Conservation (phyloP, 345 rosid species). For the Firmiana major region DNA sequence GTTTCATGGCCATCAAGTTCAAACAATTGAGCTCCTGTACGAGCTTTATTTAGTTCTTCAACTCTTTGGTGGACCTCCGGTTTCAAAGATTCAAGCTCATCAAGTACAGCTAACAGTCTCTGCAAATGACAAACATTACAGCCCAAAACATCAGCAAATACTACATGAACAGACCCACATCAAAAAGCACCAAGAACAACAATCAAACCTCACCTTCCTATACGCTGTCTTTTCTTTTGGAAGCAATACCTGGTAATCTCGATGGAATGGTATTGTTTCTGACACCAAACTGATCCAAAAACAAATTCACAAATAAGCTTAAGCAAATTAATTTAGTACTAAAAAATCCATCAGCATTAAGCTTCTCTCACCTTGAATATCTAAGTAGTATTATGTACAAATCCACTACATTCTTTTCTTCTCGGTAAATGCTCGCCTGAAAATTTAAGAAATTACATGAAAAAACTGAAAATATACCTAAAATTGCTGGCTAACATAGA, state of each 20-base stretch:
- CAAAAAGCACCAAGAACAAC: background rate
- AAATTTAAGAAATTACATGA: background rate
- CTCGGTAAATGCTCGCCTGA: constrained; percentile 77
- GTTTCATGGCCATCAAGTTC: constrained; percentile 35
- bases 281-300: constrained; percentile 67
- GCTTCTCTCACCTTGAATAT: constrained; percentile 64
- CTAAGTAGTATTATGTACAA: constrained; percentile 91
- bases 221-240: constrained; percentile 52
- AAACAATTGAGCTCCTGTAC: constrained; percentile 24
- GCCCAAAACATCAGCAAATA: background rate
- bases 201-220: constrained; percentile 58
- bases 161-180: background rate
- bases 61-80: constrained; percentile 58
- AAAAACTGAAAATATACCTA: background rate
- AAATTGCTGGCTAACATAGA: background rate
- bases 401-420: constrained; percentile 85
- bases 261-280: constrained; percentile 90
- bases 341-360: background rate
- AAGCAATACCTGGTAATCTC: constrained; percentile 60
- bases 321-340: background rate
- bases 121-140: constrained; percentile 29
- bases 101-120: constrained; percentile 62
- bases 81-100: constrained; percentile 79
- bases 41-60: constrained; percentile 44
- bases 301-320: constrained; percentile 15